A percentile compares a stretch with the other conserved stretches of the same genome.
Evolutionary conservation across 305 asterid species (phyloP).

Genomic region (Solanum hybrid): DNA sequence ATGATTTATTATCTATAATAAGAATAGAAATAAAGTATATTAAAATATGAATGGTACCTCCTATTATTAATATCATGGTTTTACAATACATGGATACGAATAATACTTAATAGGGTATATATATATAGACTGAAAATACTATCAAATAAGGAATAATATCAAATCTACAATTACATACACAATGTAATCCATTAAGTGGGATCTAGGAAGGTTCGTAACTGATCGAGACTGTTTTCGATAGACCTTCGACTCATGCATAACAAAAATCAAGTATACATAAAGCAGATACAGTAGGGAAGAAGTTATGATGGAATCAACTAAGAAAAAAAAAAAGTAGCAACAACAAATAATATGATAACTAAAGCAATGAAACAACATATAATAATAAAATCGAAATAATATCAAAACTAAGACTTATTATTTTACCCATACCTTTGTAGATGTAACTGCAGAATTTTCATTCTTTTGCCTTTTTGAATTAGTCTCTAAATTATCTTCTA

Average conservation of each 20-base stretch:
- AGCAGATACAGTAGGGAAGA: not conserved
- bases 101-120: not conserved
- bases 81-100: not conserved
- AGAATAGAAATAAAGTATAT: not conserved
- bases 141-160: not conserved
- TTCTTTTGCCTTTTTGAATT: slow-evolving; percentile 15
- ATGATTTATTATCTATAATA: not conserved
- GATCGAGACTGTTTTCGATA: not conserved
- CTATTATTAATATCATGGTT: not conserved
- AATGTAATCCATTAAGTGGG: not conserved
- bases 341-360: not conserved
- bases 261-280: not conserved
- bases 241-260: not conserved
- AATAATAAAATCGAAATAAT: not conserved
- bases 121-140: not conserved
- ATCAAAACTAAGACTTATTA: not conserved
- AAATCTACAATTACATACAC: not conserved
- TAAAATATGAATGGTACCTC: not conserved
- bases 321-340: not conserved
- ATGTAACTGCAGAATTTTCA: slow-evolving; percentile 3
- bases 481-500: slow-evolving; percentile 4
- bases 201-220: accelerated
- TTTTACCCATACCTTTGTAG: slow-evolving; percentile 9
- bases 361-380: not conserved
- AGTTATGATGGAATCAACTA: not conserved